Conservation (phyloP, 1,284 basidiomycete species). For the Ceratorhiza oryzae-sativae region DNA sequence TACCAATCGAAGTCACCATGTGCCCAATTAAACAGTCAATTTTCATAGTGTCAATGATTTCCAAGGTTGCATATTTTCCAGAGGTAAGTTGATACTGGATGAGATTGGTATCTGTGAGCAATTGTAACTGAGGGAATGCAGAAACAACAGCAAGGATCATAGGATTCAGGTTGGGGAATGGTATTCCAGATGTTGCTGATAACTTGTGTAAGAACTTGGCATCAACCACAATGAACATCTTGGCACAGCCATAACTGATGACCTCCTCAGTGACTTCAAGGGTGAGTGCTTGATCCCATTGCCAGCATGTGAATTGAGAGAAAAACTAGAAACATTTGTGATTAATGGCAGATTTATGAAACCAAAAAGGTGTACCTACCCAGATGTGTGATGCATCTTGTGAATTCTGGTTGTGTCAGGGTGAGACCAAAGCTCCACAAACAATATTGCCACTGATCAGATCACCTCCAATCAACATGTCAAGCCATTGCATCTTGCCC, state of each 20-base stretch:
- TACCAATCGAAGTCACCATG: not conserved
- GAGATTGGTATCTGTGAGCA: not conserved
- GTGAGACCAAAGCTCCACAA: not conserved
- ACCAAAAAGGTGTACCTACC: not conserved
- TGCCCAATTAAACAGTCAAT: not conserved
- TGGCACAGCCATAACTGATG: not conserved
- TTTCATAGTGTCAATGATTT: not conserved
- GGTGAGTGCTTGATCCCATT: not conserved
- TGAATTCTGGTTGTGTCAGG: not conserved
- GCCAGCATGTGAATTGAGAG: not conserved
- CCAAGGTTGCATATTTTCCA: not conserved
- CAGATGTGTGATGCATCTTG: conserved; percentile 1
- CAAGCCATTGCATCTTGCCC: conserved; percentile 19
- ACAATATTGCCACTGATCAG: not conserved
- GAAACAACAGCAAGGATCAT: not conserved
- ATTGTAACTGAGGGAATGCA: not conserved
- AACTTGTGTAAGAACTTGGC: not conserved
- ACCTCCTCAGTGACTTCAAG: not conserved
- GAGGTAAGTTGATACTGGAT: conserved; percentile 1
- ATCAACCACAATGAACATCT: conserved; percentile 9
- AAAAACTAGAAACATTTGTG: not conserved
- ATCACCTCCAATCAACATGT: not conserved
- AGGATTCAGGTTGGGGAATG: not conserved
- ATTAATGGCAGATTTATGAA: not conserved
- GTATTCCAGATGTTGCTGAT: not conserved